These are phyloP conservation scores for Phytopythium mirpurense DNA, from an alignment of 352 stramenopile species.

Conservation along the genomic window DNA sequence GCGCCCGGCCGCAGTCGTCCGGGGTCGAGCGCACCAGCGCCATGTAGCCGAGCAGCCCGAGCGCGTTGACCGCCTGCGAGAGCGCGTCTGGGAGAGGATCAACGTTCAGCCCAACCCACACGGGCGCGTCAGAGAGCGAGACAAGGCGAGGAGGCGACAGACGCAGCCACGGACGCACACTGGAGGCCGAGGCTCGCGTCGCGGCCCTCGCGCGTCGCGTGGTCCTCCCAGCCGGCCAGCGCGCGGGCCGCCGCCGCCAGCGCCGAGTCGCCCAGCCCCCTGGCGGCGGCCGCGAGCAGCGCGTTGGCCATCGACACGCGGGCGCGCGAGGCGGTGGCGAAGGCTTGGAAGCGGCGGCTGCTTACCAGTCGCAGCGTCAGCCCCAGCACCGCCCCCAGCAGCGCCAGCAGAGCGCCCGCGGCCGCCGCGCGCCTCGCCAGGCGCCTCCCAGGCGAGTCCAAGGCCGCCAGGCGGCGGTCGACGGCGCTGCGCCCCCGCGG, in stretches of 20 bases:
- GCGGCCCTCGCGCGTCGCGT: constrained; percentile 57
- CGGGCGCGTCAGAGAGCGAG: neutral
- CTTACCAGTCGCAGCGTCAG: constrained; percentile 31
- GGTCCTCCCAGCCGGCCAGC: constrained; percentile 74
- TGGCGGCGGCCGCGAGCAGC: constrained; percentile 19
- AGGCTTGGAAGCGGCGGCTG: constrained; percentile 21
- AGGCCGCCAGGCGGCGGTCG: constrained; percentile 49
- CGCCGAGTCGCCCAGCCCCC: constrained; percentile 12
- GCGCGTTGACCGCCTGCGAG: constrained; percentile 60
- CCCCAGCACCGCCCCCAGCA: constrained; percentile 22
- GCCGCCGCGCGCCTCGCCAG: constrained; percentile 25
- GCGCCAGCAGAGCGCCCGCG: constrained; percentile 12
- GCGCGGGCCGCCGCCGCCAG: constrained; percentile 29
- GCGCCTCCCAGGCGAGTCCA: constrained; percentile 25
- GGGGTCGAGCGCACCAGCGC: constrained; percentile 31
- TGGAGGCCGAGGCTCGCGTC: constrained; percentile 76
- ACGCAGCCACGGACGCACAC: constrained; percentile 25
- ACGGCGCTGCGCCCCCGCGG: constrained; percentile 41
- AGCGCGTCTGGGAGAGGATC: constrained; percentile 30
- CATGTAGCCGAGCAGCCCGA: constrained; percentile 47
- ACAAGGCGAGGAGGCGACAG: neutral
- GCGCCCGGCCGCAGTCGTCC: constrained; percentile 12
- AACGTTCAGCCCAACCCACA: too few species aligned
- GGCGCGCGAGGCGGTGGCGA: constrained; percentile 11
- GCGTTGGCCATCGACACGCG: constrained; percentile 29